phyloP scores from a whole-genome alignment of 2,329 filamentous ascomycete species.

The Dothidotthia symphoricarpi region DNA sequence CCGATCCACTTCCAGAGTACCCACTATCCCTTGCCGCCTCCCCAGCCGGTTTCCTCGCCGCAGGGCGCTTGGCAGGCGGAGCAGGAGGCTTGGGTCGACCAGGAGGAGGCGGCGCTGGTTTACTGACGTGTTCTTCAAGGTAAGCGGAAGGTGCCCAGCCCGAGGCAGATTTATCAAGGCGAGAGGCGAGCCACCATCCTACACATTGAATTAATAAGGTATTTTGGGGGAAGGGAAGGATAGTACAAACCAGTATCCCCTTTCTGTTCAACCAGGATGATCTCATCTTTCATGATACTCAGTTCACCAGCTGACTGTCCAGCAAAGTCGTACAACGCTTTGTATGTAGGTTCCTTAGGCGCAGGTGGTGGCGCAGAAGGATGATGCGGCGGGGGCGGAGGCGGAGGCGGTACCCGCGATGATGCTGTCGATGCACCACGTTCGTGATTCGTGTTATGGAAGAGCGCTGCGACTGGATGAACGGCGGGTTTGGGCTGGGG shows the following conservation, averaged over 20 bases:
- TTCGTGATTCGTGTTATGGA: conserved; percentile 47
- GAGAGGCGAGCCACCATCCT: conserved; percentile 97
- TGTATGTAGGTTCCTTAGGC: conserved; percentile 72
- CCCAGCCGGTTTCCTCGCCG: conserved; percentile 68
- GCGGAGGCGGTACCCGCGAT: conserved; percentile 44
- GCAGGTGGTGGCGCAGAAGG: conserved; percentile 61
- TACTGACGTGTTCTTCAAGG: conserved; percentile 72
- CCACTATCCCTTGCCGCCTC: conserved; percentile 65
- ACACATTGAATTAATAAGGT: conserved; percentile 15
- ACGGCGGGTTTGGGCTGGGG: conserved; percentile 50
- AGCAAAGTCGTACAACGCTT: conserved; percentile 88
- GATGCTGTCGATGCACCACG: conserved; percentile 43
- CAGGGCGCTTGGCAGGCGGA: conserved; percentile 78
- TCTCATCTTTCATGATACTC: conserved; percentile 72
- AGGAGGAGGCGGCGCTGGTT: conserved; percentile 56
- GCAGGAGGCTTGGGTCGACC: conserved; percentile 71
- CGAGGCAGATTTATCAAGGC: conserved; percentile 63
- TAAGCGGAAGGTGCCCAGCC: conserved; percentile 96
- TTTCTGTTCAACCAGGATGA: conserved; percentile 89
- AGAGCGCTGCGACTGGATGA: conserved; percentile 55
- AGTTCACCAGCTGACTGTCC: conserved; percentile 85
- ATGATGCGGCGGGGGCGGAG: conserved; percentile 59
- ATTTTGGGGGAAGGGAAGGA: conserved; percentile 1
- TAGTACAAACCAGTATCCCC: conserved; percentile 79
- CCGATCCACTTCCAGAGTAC: conserved; percentile 44